A percentile compares a stretch with the other conserved stretches of the same genome.
Conservation (phyloP, 257 asterid genomes). For the Echites panduratus region DNA sequence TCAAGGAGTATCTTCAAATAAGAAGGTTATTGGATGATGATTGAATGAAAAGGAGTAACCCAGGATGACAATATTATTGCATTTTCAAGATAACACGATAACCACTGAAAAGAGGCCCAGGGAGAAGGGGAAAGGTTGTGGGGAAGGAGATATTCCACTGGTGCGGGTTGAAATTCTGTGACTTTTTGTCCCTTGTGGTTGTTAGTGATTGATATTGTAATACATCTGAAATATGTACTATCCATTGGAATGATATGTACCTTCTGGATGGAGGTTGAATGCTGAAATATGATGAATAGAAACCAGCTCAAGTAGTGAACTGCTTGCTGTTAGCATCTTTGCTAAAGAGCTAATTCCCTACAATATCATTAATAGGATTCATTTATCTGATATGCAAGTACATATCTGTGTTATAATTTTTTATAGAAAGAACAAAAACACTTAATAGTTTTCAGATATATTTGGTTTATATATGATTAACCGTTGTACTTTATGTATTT, state of each 20-base stretch:
- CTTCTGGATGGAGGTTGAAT: neutral
- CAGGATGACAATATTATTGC: neutral
- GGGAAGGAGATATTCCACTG: neutral
- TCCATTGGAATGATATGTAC: too few relatives aligned
- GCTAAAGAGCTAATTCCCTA: neutral
- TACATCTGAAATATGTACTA: neutral
- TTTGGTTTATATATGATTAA: neutral
- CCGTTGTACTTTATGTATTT: too few relatives aligned
- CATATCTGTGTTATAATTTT: neutral
- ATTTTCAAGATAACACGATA: neutral
- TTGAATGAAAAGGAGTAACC: neutral
- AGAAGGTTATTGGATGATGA: neutral
- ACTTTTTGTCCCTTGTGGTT: neutral
- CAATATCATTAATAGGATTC: neutral
- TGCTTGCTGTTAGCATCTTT: too few relatives aligned
- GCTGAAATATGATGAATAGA: neutral
- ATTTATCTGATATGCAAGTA: neutral
- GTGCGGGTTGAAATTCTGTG: neutral
- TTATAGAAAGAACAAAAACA: neutral
- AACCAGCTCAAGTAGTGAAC: neutral
- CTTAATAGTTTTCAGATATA: neutral
- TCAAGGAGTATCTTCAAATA: neutral
- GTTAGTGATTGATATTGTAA: neutral
- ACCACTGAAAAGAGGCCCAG: neutral
- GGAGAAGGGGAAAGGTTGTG: neutral